Evolutionary conservation across 2,329 filamentous ascomycete genomes (phyloP).

Genomic region (Ophiocordyceps camponoti-saundersi): DNA sequence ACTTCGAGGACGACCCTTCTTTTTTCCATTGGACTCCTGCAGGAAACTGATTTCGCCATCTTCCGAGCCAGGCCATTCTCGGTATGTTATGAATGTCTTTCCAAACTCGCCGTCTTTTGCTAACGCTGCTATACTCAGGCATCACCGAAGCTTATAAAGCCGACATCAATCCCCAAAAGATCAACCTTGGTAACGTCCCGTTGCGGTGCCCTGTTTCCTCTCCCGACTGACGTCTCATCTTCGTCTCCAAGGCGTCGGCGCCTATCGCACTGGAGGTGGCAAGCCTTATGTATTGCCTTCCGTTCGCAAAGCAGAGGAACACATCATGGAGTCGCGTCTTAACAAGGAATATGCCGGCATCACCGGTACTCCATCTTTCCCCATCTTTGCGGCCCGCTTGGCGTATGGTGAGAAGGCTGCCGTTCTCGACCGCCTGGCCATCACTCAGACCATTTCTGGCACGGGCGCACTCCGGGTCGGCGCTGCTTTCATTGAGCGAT

Average conservation of each 20-base stretch:
- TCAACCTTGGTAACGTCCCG: constrained; percentile 61
- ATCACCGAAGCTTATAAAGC: constrained; percentile 99
- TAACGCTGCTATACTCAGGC: constrained; percentile 27
- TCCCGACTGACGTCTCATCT: constrained; percentile 1
- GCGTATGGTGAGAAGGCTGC: constrained; percentile 75
- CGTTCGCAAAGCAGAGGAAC: constrained; percentile 75
- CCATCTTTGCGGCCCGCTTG: constrained; percentile 75
- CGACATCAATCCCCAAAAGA: constrained; percentile 85
- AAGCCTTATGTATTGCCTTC: constrained; percentile 97
- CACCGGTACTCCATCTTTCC: constrained; percentile 88
- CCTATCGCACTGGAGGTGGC: constrained; percentile 94
- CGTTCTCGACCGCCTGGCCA: constrained; percentile 63
- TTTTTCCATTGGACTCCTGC: not conserved
- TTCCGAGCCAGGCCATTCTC: constrained; percentile 47
- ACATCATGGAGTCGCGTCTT: constrained; percentile 57
- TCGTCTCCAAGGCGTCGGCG: constrained; percentile 58
- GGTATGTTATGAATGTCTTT: constrained; percentile 28
- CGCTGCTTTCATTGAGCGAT: constrained; percentile 79
- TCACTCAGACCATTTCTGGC: constrained; percentile 96
- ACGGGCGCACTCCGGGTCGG: constrained; percentile 92
- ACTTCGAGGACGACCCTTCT: not conserved
- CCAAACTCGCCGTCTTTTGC: not conserved
- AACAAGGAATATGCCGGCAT: constrained; percentile 99
- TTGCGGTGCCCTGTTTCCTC: constrained; percentile 1
- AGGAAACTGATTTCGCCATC: not conserved